phyloP scores from a whole-genome alignment of 805 yeast genomes.

The Lachancea fermentati region DNA sequence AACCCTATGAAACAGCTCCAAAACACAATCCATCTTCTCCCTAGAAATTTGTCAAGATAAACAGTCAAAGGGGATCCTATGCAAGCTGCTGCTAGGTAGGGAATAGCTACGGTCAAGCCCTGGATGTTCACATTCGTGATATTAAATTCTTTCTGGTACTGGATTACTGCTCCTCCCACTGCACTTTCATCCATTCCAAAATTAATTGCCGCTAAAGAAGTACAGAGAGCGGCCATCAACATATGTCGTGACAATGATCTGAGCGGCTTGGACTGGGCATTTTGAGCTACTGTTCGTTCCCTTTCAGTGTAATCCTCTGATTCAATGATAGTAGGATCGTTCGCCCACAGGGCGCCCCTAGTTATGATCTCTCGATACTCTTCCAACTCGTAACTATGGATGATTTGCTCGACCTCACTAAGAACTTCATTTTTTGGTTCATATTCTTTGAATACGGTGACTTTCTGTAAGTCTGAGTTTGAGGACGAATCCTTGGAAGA shows the following conservation, averaged over 20 bases:
- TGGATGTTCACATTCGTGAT: constrained; percentile 39
- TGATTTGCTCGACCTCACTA: constrained; percentile 12
- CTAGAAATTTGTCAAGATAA: constrained; percentile 43
- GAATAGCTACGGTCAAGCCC: constrained; percentile 61
- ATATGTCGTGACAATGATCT: constrained; percentile 44
- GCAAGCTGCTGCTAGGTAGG: constrained; percentile 53
- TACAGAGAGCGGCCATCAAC: constrained; percentile 58
- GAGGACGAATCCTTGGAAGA: not conserved
- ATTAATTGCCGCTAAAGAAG: constrained; percentile 49
- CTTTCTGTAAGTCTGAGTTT: not conserved
- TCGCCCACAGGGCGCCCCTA: constrained; percentile 54
- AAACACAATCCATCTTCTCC: constrained; percentile 58
- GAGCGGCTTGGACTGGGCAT: constrained; percentile 45
- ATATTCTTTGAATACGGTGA: constrained; percentile 13
- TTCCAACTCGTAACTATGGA: constrained; percentile 11
- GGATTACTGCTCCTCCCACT: constrained; percentile 59
- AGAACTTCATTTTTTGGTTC: constrained; percentile 15
- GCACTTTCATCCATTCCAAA: constrained; percentile 74
- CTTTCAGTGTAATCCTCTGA: constrained; percentile 31
- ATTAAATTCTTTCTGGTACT: constrained; percentile 43
- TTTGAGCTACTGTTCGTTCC: constrained; percentile 33
- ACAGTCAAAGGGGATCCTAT: constrained; percentile 55
- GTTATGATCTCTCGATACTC: constrained; percentile 35
- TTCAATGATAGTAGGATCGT: constrained; percentile 41
- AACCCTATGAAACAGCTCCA: constrained; percentile 52